These are phyloP conservation scores for Penicillium sp. DNA, from an alignment of 2,329 filamentous ascomycete genomes.

Conservation along the genomic window DNA sequence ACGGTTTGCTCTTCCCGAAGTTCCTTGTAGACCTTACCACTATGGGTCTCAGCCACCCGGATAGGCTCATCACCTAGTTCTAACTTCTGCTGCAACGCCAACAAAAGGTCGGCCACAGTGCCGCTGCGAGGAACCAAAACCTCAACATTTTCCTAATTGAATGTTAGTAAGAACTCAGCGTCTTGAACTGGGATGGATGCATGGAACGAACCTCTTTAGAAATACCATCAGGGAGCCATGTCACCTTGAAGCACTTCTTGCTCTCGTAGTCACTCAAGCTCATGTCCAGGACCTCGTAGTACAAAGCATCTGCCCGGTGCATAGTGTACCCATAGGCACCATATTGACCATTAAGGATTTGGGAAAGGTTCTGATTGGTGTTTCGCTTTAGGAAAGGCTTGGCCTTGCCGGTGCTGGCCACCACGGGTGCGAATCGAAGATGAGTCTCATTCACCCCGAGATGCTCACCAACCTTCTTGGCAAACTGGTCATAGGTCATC, in stretches of 20 bases:
- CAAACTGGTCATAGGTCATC: conserved; percentile 83
- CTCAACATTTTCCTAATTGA: conserved; percentile 67
- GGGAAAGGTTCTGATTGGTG: conserved; percentile 67
- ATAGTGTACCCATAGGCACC: conserved; percentile 66
- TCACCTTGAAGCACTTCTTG: conserved; percentile 82
- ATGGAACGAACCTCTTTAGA: conserved; percentile 70
- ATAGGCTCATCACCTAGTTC: conserved; percentile 74
- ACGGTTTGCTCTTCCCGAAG: conserved; percentile 69
- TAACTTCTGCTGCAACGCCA: conserved; percentile 74
- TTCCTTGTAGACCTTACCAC: conserved; percentile 79
- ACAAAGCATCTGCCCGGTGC: conserved; percentile 75
- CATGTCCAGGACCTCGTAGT: conserved; percentile 92
- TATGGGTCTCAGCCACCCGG: conserved; percentile 77
- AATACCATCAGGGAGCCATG: conserved; percentile 84
- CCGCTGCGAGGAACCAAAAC: conserved; percentile 86
- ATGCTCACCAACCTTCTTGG: conserved; percentile 76
- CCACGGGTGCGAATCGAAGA: conserved; percentile 86
- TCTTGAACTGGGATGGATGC: background rate
- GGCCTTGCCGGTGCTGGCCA: conserved; percentile 71
- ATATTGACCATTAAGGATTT: conserved; percentile 75
- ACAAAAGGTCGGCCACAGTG: conserved; percentile 73
- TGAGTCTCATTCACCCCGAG: conserved; percentile 79
- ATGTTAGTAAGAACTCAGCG: conserved; percentile 17
- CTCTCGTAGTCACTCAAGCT: conserved; percentile 90
- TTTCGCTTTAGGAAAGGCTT: conserved; percentile 75